phyloP scores from a whole-genome alignment of 2,329 filamentous ascomycete genomes.

The Cercospora canescens region DNA sequence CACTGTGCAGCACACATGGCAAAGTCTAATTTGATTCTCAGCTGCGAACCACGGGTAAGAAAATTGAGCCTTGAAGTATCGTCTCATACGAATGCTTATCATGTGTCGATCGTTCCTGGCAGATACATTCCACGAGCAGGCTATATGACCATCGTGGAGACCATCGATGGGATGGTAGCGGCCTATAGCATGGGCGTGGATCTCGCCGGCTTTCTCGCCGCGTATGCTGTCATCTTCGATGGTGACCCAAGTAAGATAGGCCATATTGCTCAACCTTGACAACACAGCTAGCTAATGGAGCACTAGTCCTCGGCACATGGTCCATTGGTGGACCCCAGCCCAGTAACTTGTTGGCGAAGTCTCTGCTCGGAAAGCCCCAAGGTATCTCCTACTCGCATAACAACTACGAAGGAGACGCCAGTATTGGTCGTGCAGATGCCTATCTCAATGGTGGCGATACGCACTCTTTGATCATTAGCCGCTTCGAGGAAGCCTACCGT shows the following conservation, averaged over 20 bases:
- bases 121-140: constrained; percentile 15
- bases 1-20: constrained; percentile 7
- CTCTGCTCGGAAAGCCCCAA: constrained; percentile 18
- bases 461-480: constrained; percentile 16
- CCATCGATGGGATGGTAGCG: constrained; percentile 24
- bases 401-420: constrained; percentile 37
- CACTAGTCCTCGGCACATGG: constrained; percentile 19
- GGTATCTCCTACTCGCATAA: constrained; percentile 34
- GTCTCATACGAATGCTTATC: background rate
- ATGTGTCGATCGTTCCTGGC: background rate
- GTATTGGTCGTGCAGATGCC: constrained; percentile 34
- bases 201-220: constrained; percentile 29
- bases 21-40: constrained; percentile 22
- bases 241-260: constrained; percentile 13
- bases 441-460: constrained; percentile 27
- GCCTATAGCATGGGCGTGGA: constrained; percentile 16
- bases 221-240: constrained; percentile 30
- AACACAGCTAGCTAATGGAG: background rate
- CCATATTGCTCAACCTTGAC: background rate
- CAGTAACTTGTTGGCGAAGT: constrained; percentile 11
- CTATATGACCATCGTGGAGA: constrained; percentile 29
- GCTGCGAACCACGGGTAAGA: constrained; percentile 27
- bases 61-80: background rate
- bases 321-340: constrained; percentile 30
- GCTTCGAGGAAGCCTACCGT: constrained; percentile 23